Base-by-base conservation (phyloP, 192 early-diverging fungal genomes). In the Spizellomyces punctatus region DNA sequence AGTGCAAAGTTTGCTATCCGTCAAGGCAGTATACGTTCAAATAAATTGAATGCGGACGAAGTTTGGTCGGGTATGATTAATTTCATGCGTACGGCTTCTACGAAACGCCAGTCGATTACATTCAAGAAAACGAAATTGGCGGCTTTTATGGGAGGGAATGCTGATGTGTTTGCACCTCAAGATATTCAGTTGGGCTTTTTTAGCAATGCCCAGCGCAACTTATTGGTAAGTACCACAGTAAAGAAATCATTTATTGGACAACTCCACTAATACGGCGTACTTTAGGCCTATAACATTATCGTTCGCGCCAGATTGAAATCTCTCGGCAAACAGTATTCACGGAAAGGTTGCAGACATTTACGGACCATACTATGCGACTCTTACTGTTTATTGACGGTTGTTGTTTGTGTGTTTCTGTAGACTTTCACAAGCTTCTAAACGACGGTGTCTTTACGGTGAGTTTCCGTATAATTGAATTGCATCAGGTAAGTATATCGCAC, bases 381-480 rank as follows among this genome's bases (percentile, higher is more conserved):
- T 0, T 36, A 36, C 0, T 36, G 27, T 2, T 2, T 36, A 36
- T 36, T 36, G 27, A 36, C 27, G 27, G 27, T 3, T 36, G 27
- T 36, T 36, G 27, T 36, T 36, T 3, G 27, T 36, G 27, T 0
- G 27, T 36, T 36, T 36, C 3, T 12, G 16, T 52, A 67, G 87
- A 78, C 0, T 75, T 89, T 62, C 77, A 80, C 42, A 52, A 80
- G 16, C 67, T 83, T 14, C 41, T 86, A 10, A 67, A 82, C 9
- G 77, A 80, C 47, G 58, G 76, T 10, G 76, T 77, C 3, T 85
- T 76, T 66, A 70, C 71, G 0, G 66, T 64, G 1, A 9, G 45
- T 64, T 17, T 22, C 16, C 0, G 17, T 19, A 12, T 2, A 54
- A 4, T n/a, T 36, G 27, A 2, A 36, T 36, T 36, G 27, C 27